Base-by-base conservation (phyloP, 306 rosid species). In the Lathyrus oleraceus region DNA sequence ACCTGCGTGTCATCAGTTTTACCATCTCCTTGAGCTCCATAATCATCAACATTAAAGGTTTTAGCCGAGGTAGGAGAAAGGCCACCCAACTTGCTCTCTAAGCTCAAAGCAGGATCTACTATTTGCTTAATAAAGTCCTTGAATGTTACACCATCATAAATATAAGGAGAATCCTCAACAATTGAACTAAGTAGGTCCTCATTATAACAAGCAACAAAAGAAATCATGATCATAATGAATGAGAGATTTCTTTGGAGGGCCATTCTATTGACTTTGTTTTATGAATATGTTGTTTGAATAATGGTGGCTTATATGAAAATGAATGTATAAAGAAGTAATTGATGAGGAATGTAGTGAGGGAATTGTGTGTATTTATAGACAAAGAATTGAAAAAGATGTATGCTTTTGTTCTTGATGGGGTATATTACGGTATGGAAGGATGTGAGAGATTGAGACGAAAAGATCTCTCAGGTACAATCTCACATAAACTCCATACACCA, bases 1-100 rank as follows among this genome's bases (percentile, higher is more conserved):
- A 89, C 96, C 88, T 81, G 20, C 3, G 90, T 81, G 57, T 89
- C 90, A 70, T 89, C 88, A 25, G 60, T 60, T 61, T 12, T 65
- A 48, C 88, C 86, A 71, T 87, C 86, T 35, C 96, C 92, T 48
- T 68, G 44, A 52, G 90, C 96, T 76, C 96, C 96, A 79, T 65
- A 83, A 12, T 83, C 73, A 60, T 72, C 36, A 32, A 87, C 90
- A 28, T 70, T 78, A 60, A 89, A 69, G 10, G 11, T 70, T 76
- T 53, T 65, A 66, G 8, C 60, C 0, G 67, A 67, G 45, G 73
- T 5, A 42, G 74, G 13, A 28, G 74, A 44, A 54, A 17, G 27
- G 58, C 1, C 53, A 35, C 51, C 81, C 68, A 75, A 20, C 53
- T 58, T 62, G 19, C 42, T 76, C 73, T 62, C 80, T 16, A 74